Evolutionary conservation across 108 stramenopile species (phyloP).

Genomic region (Nitzschia putrida): DNA sequence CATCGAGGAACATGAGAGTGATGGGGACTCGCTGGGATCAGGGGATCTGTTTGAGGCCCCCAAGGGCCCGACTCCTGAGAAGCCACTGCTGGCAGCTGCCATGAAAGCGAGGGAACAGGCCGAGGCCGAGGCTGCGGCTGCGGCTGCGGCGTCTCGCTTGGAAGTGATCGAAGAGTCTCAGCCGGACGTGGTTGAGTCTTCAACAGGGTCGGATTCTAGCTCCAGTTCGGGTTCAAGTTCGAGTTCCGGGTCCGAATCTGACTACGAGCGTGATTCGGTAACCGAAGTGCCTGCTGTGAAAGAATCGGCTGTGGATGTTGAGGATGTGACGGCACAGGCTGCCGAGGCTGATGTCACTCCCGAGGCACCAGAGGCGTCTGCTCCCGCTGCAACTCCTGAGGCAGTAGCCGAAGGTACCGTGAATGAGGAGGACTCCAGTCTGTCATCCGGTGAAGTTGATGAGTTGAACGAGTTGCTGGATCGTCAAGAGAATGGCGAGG

Average conservation of each 20-base stretch:
- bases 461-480: conserved; percentile 13
- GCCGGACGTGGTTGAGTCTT: neutral
- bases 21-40: neutral
- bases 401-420: too few species aligned
- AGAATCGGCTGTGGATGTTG: too few species aligned
- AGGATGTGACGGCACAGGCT: too few species aligned
- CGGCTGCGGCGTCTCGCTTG: neutral
- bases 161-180: neutral
- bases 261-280: too few species aligned
- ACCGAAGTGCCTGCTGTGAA: too few species aligned
- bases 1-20: neutral
- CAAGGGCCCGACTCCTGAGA: conserved; percentile 4
- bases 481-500: conserved; percentile 4
- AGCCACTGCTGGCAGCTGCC: conserved; percentile 23
- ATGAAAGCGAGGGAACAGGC: conserved; percentile 16
- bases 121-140: neutral
- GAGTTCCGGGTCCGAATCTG: too few species aligned
- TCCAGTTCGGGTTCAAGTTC: too few species aligned
- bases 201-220: too few species aligned
- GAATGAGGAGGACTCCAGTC: conserved; percentile 3
- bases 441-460: conserved; percentile 3
- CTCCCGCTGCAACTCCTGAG: too few species aligned
- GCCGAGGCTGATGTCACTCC: too few species aligned
- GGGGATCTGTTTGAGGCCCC: conserved; percentile 23
- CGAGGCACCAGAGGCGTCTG: too few species aligned